Evolutionary conservation across 1,139 yeast genomes (phyloP), one percentile per base, ranked within the genome.

Genomic region (Torulaspora pretoriensis): DNA sequence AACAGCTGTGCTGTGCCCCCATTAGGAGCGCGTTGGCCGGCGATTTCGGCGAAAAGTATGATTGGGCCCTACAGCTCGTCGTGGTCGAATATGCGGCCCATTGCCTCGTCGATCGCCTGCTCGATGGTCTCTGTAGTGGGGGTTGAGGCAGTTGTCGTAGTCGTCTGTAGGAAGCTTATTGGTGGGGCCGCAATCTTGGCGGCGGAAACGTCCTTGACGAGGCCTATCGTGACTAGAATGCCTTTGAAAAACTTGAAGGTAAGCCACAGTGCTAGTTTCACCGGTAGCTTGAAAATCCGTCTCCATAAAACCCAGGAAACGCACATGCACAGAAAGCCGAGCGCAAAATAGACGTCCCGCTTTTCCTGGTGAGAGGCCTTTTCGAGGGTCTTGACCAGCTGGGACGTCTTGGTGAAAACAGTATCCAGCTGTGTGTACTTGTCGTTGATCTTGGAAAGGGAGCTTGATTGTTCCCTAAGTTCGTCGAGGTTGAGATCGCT

Each of bases 401-500:
- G 70, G 34, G 78, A 78, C 12, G 80, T 75, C 39, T 73, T 74
- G 35, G 64, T 63, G 47, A 80, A 67, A 23, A 80, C 63, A 33
- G 68, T 70, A 35, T 74, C 71, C 42, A 78, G 69, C 42, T 70
- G 69, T 16, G 69, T 62, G 49, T 73, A 73, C 41, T 70, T 71
- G 33, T 75, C 78, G 42, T 75, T 72, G 51, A 77, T 64, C 10
- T 63, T 63, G 3, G 62, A 51, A 45, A 80, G 60, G 30, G 78
- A 78, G 38, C 71, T 71, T 1, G 78, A 70, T 51, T 80, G 86
- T 44, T 73, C 80, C 43, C 71, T 75, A 19, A 80, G 59, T n/a
- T 79, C 73, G 37, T 79, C 83, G 23, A 79, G 62, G 51, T 79
- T 79, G 40, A 80, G 64, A 50, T 78, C 81, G 8, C 82, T 77